Base-by-base conservation (phyloP, 1,284 basidiomycete genomes). In the Ceratobasidium sp. region DNA sequence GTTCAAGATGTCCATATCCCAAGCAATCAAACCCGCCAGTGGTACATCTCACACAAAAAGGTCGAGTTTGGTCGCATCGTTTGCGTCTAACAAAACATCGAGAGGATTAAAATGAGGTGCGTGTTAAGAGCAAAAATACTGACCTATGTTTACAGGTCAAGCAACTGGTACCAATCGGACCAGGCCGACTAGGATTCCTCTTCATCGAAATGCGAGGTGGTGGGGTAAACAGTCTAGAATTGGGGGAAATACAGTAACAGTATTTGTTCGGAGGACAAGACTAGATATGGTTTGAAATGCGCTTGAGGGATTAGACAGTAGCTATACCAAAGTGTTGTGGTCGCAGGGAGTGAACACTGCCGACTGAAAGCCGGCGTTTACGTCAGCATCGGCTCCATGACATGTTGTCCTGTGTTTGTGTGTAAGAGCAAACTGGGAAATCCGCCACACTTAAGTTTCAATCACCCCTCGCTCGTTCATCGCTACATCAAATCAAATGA, bases 131-230 rank as follows among this genome's bases (percentile, higher is more conserved):
- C 32, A 29, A n/a, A 2, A 13, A 17, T 25, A 64, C 71, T 52
- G n/a, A 74, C 71, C 71, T 64, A 52, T 17, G 59, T 65, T 74
- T 74, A 25, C 71, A 74, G 32, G 71, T 74, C n/a, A 74, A 56
- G 29, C 71, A 74, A n/a, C 71, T 74, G 15, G 59, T 65, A 17
- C 71, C 71, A 29, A 22, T 34, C 11, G 71, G 71, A 19, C 71
- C 71, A 40, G 71, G 71, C 15, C 62, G 62, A n/a, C 40, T 62
- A 13, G 62, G 62, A 32, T 65, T 32, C 44, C 19, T 2, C 43
- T 65, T 65, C 62, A 65, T 65, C 22, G 46, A 15, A 40, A 40
- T 15, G 40, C 19, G 22, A 46, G 43, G 43, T 46, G 22, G 13
- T 22, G 19, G 46, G 15, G n/a, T 5, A 66, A 29, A 66, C 46